Base-by-base conservation (phyloP, 345 rosid genomes). In the Gossypium stocksii region DNA sequence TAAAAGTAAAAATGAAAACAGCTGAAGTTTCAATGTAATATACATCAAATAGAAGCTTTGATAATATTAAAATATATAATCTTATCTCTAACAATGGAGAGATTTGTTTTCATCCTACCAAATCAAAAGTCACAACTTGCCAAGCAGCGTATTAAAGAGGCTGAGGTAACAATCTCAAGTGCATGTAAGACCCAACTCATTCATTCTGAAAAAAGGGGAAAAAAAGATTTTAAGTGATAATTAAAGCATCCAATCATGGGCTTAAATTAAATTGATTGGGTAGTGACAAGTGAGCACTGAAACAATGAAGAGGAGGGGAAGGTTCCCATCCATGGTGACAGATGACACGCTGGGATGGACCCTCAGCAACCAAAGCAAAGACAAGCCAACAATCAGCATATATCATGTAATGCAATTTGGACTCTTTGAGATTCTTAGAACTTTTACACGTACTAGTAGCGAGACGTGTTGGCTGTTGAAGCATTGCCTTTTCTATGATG, bases 311-410 rank as follows among this genome's bases (percentile, higher is more conserved):
- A 48, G 41, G 73, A 53, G 59, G 59, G n/a, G 63, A 69, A 52
- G 77, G 51, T 71, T 74, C 73, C 41, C 75, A 44, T 52, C 72
- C 5, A 38, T 57, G 64, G 20, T 66, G 59, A 74, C 66, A 14
- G 53, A 58, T 27, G 45, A 53, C 68, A 77, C 4, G 59, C n/a
- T 71, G 81, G 69, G 69, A 61, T 66, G 72, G 66, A 73, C 68
- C 29, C 63, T 12, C 9, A 25, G 69, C 69, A 64, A 20, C 60
- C 60, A 59, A 58, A 23, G 38, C 34, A 2, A 52, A 52, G 49
- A 9, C 23, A 56, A 56, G 60, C 60, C 27, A 14, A 41, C 7
- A 65, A 43, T 17, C 23, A 64, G 4, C 45, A 9, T 1, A 45
- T 12, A 66, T 22, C 38, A 68, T 49, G 7, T 5, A 67, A 12